Conservation (phyloP, 176 grass and related monocot species). For the Cenchrus purpureus region DNA sequence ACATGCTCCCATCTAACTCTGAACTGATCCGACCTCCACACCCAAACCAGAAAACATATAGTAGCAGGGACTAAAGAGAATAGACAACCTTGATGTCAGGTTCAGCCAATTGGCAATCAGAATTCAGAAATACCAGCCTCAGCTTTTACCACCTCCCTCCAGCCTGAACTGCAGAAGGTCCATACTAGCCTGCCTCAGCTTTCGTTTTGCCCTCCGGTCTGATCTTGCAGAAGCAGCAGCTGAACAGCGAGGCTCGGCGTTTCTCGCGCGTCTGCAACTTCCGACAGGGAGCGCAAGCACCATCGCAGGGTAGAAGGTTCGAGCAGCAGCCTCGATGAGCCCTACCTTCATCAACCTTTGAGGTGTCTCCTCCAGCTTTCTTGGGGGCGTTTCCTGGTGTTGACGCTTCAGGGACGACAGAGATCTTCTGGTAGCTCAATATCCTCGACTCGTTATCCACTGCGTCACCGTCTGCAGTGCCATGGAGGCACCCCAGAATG, state of each 20-base stretch:
- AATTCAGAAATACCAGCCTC: neutral
- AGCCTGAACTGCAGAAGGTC: constrained; percentile 6
- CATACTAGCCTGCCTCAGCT: constrained; percentile 31
- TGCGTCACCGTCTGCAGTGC: neutral
- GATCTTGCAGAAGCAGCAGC: constrained; percentile 55
- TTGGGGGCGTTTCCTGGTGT: constrained; percentile 23
- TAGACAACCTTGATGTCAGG: constrained; percentile 24
- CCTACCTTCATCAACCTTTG: constrained; percentile 21
- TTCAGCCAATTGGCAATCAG: constrained; percentile 28
- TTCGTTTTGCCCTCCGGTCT: constrained; percentile 50
- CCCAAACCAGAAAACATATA: constrained; percentile 33
- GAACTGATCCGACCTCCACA: constrained; percentile 3
- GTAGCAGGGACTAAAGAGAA: constrained; percentile 27
- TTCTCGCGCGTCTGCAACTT: constrained; percentile 25
- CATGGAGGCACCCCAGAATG: constrained; percentile 50
- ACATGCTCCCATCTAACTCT: neutral
- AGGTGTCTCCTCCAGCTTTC: neutral
- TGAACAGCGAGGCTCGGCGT: constrained; percentile 30
- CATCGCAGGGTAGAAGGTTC: neutral
- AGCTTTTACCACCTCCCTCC: neutral
- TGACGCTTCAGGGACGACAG: constrained; percentile 43
- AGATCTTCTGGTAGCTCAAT: constrained; percentile 58
- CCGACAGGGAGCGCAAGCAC: neutral
- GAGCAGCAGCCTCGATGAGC: constrained; percentile 25
- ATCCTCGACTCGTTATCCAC: constrained; percentile 35